Evolutionary conservation across 306 rosid species (phyloP), one percentile per base, ranked within the genome.

Genomic region (Cicer judaicum): DNA sequence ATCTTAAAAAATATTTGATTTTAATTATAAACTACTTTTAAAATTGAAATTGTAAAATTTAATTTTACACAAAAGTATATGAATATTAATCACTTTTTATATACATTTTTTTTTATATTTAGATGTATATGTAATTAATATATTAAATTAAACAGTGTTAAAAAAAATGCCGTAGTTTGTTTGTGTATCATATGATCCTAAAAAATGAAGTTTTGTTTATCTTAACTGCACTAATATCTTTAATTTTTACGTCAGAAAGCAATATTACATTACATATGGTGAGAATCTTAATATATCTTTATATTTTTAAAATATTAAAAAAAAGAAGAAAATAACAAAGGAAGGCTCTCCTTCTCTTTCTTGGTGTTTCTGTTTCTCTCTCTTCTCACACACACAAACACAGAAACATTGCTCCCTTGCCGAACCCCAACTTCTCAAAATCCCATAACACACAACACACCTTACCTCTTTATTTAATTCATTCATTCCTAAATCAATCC

Each of bases 401-500:
- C 34, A 64, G 18, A 64, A 79, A 73, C 86, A 78, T 79, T 76
- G 85, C 88, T 81, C 62, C 74, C 78, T 78, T 55, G 50, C 73
- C 89, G 79, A 81, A 72, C 89, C 87, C 87, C 87, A 85, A 68
- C 76, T 68, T 66, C 68, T 54, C 16, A 38, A 29, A 29, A 29
- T 16, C 48, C 49, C 60, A 56, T 61, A 44, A 8, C 7, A 2
- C 66, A 39, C 78, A 74, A 24, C 4, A 24, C 78, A 63, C 59
- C 3, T 8, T 15, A 7, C 3, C 3, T n/a, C 56, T 6, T 8
- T 14, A 21, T 52, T 7, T 7, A 1, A 18, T 76, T 65, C 88
- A 88, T 88, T 81, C 83, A 87, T 77, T 89, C 87, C 75, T 15
- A 19, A 75, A 49, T 55, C 74, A 53, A 56, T 19, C 80, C 48